Percentiles rank a stretch among this genome's conserved stretches.
phyloP scores from a whole-genome alignment of 2,329 filamentous ascomycete genomes.

The Pseudogymnoascus sp. region DNA sequence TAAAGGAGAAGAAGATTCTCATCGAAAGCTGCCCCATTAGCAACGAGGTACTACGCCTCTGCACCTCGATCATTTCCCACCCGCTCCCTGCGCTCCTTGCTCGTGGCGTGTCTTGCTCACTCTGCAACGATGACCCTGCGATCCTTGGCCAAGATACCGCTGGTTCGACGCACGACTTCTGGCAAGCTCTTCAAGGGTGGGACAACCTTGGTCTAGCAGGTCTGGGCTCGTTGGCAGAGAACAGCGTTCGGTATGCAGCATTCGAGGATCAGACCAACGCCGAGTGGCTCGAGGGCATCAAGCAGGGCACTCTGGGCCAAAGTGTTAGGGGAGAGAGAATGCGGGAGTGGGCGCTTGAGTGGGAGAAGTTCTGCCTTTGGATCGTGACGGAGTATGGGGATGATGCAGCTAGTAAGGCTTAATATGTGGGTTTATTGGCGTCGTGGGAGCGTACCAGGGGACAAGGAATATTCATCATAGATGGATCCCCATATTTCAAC shows the following conservation, averaged over 20 bases:
- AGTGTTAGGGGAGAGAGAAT: constrained; percentile 66
- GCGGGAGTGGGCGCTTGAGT: constrained; percentile 72
- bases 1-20: constrained; percentile 81
- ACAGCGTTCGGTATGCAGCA: constrained; percentile 82
- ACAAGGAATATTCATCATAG: background rate
- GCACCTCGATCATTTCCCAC: constrained; percentile 68
- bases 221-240: constrained; percentile 81
- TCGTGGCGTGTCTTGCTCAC: constrained; percentile 72
- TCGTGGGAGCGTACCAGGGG: background rate
- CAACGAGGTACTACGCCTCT: constrained; percentile 79
- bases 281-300: constrained; percentile 68
- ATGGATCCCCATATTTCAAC: constrained; percentile 8
- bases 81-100: constrained; percentile 78
- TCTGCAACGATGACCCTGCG: constrained; percentile 88
- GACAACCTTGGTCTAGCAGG: constrained; percentile 86
- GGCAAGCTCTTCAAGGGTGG: constrained; percentile 87
- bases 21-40: constrained; percentile 87
- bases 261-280: constrained; percentile 72
- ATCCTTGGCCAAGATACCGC: constrained; percentile 78
- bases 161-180: constrained; percentile 88
- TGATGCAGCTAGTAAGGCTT: constrained; percentile 21
- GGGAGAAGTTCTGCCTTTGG: constrained; percentile 90
- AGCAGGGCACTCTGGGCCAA: constrained; percentile 64
- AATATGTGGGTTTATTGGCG: constrained; percentile 3
- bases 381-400: constrained; percentile 69